Base-by-base conservation (phyloP, 1,284 basidiomycete genomes). In the Rhizoctonia solani region DNA sequence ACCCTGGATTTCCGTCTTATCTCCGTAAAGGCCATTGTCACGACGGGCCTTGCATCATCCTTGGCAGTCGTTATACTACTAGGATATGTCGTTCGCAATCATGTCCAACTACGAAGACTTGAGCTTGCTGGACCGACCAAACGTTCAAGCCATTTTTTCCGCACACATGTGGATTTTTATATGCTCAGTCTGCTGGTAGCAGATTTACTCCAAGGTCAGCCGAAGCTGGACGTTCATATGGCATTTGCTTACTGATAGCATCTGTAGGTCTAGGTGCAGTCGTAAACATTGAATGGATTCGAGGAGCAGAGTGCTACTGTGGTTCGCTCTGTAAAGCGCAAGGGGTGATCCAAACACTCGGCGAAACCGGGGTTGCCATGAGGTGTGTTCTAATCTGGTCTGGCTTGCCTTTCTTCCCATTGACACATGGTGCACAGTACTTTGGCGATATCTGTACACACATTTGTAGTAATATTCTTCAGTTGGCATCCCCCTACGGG, bases 241-340 rank as follows among this genome's bases (percentile, higher is more conserved):
- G 19, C 49, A 25, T 30, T 4, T 37, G n/a, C n/a, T n/a, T n/a
- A n/a, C 11, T 63, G 8, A 41, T 30, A 8, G 23, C 46, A 14
- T 0, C 11, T 29, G n/a, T 37, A 63, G 59, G 59, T 42, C 23
- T 50, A 14, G 59, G 59, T n/a, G 59, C 59, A 13, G 39, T 63
- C 27, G 59, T 63, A 4, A 63, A 63, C 34, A 42, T 63, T 52
- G 59, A 63, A 30, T 63, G 59, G 59, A 42, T 63, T 37, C 59
- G 59, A 21, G 59, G 59, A 11, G 19, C 59, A 1, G 41, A 63
- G 16, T 63, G 59, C 16, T 69, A 70, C 25, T 72, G 71, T 44
- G 70, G 71, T 47, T 30, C 44, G 29, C 69, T 70, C 50, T 72
- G 70, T 34, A 69, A 58, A 3, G 58, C 69, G 9, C 71, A 72